Evolutionary conservation across 345 rosid species (phyloP).

Genomic region (Lepidium aucheri): DNA sequence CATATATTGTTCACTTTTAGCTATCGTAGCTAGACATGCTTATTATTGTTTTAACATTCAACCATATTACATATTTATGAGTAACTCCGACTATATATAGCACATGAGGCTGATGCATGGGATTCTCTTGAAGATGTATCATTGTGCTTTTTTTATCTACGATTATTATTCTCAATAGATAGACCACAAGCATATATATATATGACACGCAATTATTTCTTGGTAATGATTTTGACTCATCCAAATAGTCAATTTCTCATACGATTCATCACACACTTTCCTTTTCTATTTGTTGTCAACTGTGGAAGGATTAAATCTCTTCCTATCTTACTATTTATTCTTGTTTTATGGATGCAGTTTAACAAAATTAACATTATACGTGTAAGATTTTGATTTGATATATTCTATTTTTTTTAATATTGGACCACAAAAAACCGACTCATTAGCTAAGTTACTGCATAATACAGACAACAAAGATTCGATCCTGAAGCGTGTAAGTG

Average conservation of each 20-base stretch:
- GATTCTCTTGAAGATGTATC: conserved; percentile 23
- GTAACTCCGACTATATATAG: neutral
- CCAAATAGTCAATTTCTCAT: neutral
- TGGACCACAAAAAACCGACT: too few species aligned
- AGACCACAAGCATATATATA: conserved; percentile 4
- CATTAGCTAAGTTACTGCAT: too few species aligned
- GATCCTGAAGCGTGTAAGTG: too few species aligned
- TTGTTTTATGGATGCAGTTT: too few species aligned
- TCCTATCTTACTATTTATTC: too few species aligned
- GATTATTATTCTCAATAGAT: too few species aligned
- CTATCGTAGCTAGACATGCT: neutral
- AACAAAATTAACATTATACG: too few species aligned
- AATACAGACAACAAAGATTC: too few species aligned
- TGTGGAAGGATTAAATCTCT: too few species aligned
- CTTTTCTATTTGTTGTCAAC: too few species aligned
- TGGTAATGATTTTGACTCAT: conserved; percentile 23
- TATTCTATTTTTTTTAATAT: too few species aligned
- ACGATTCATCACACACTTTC: neutral
- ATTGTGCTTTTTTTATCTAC: conserved; percentile 5
- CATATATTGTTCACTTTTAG: neutral
- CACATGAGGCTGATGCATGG: conserved; percentile 13
- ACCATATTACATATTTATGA: neutral
- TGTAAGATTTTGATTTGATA: too few species aligned
- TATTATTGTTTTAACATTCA: neutral
- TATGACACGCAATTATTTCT: conserved; percentile 3